Evolutionary conservation across 805 yeast species (phyloP).

Genomic region (Tetrapisispora iriomotensis): DNA sequence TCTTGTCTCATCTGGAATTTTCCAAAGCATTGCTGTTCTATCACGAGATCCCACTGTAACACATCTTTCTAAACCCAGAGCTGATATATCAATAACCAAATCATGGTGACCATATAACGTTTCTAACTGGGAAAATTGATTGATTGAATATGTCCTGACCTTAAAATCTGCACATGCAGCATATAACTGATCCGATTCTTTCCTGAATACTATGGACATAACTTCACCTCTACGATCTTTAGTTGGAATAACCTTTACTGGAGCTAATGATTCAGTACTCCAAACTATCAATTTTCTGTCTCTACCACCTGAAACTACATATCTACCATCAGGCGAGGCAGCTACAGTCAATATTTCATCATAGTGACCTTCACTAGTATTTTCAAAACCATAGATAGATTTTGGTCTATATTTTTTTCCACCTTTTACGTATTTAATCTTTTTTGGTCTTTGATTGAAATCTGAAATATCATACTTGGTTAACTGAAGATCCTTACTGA

Average conservation of each 20-base stretch:
- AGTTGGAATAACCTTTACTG: slow-evolving; percentile 69
- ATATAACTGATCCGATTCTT: slow-evolving; percentile 73
- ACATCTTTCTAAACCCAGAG: slow-evolving; percentile 81
- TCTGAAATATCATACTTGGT: slow-evolving; percentile 69
- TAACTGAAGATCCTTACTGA: slow-evolving; percentile 70
- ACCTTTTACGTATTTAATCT: slow-evolving; percentile 56
- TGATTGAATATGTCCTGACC: slow-evolving; percentile 76
- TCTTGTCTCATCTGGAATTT: slow-evolving; percentile 89
- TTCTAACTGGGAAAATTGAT: slow-evolving; percentile 82
- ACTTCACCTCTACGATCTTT: slow-evolving; percentile 63
- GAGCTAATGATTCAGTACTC: slow-evolving; percentile 70
- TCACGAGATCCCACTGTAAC: slow-evolving; percentile 94
- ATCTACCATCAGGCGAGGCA: slow-evolving; percentile 78
- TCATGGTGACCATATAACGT: slow-evolving; percentile 95
- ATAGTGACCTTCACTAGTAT: slow-evolving; percentile 58
- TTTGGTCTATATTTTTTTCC: slow-evolving; percentile 39
- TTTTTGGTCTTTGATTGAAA: slow-evolving; percentile 48
- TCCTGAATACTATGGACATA: slow-evolving; percentile 64
- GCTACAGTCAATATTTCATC: slow-evolving; percentile 72
- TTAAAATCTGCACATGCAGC: slow-evolving; percentile 91
- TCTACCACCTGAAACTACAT: slow-evolving; percentile 82
- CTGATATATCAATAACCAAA: slow-evolving; percentile 67
- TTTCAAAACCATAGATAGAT: slow-evolving; percentile 33
- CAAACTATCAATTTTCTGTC: slow-evolving; percentile 77
- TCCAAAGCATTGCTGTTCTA: slow-evolving; percentile 93